A percentile compares a stretch with the other conserved stretches of the same genome.
Evolutionary conservation across 139 green algal genomes (phyloP).

Genomic region (Coelastrella sp.): DNA sequence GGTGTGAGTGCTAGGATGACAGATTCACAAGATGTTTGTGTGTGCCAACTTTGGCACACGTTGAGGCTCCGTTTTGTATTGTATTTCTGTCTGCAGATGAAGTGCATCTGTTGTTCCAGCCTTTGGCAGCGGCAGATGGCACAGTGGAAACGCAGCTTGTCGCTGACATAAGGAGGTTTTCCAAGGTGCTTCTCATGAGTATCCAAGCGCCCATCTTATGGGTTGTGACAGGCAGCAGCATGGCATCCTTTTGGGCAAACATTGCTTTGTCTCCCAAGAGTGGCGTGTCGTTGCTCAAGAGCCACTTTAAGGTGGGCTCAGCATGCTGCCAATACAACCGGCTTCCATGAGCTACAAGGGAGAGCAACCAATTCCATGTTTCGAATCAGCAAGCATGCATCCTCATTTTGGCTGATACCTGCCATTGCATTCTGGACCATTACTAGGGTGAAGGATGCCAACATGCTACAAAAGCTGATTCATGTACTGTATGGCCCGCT

Average conservation of each 20-base stretch:
- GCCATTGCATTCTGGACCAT: no score
- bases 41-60: no score
- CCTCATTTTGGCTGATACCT: not conserved
- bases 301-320: not conserved
- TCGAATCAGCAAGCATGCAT: not conserved
- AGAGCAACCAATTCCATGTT: not conserved
- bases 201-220: not conserved
- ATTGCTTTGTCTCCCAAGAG: not conserved
- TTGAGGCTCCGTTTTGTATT: not conserved
- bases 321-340: not conserved
- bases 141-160: not conserved
- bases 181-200: not conserved
- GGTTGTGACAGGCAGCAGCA: not conserved
- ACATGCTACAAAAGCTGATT: not conserved
- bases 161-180: not conserved
- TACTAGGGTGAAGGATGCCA: not conserved
- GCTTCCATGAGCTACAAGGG: not conserved
- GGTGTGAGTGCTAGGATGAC: no score
- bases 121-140: not conserved
- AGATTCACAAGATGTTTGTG: no score
- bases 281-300: not conserved
- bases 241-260: not conserved
- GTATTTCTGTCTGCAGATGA: not conserved
- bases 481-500: not conserved
- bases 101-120: not conserved